Base-by-base conservation (phyloP, 805 yeast genomes). In the Metschnikowia hibisci region DNA sequence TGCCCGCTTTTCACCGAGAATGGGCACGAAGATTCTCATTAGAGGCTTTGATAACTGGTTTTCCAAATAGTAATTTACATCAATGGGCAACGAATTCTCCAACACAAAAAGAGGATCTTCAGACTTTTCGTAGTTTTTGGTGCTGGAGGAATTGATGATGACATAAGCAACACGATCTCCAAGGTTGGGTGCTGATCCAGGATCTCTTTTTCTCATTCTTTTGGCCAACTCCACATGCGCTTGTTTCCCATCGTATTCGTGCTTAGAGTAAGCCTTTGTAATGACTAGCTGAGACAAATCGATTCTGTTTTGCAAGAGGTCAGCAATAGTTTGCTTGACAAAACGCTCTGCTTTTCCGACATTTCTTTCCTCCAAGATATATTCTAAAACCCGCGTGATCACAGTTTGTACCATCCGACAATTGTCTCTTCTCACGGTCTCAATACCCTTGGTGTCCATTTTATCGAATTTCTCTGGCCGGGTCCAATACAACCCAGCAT, bases 161-260 rank as follows among this genome's bases (percentile, higher is more conserved):
- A 93, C 99, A 60, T 91, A 93, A 5, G 98, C 98, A 26, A 93
- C 98, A 67, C 99, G 86, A 61, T 93, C 99, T 45, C 99, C 99
- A 37, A 93, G 76, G 10, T 88, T 81, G 3, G 99, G 99, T 1
- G 99, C 99, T 6, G 95, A 84, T 18, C 99, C 99, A 0, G 96
- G 84, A 60, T 93, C 99, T 71, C 99, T 83, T 61, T 89, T 88
- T 42, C 82, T 77, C 97, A 93, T 93, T 55, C 97, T 76, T 56
- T 90, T 96, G 0, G 99, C 96, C 34, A 93, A 74, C 53, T 91
- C 97, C 22, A 90, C 95, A 63, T 93, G 99, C 0, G 99, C 97
- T 63, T 93, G 99, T 50, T 93, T 95, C 22, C 90, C 95, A 3
- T 96, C 85, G 63, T 93, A 93, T 57, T 93, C 96, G 41, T 86